A percentile compares a stretch with the other conserved stretches of the same genome.
Conservation (phyloP, 331 rosid genomes). For the Cydonia oblonga region DNA sequence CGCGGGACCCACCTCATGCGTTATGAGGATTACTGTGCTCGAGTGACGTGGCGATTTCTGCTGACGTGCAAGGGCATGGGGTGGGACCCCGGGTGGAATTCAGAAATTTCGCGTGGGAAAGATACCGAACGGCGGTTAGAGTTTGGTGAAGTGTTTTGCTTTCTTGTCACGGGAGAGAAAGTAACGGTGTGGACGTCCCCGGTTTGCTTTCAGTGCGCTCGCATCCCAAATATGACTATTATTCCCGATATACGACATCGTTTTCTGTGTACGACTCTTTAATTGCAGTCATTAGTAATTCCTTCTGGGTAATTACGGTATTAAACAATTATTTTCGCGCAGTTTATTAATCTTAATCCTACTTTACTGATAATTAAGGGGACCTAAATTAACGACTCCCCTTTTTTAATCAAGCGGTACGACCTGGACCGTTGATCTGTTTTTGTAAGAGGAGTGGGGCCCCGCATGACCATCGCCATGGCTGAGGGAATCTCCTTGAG, state of each 20-base stretch:
- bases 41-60: background rate
- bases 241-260: background rate
- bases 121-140: constrained; percentile 34
- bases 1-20: constrained; percentile 23
- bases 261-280: background rate
- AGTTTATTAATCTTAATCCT: background rate
- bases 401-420: no score
- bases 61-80: constrained; percentile 11
- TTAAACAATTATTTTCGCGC: background rate
- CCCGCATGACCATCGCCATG: background rate
- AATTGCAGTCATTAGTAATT: background rate
- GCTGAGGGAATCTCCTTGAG: background rate
- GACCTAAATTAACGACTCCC: no score
- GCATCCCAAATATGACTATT: background rate
- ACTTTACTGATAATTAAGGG: background rate
- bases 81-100: constrained; percentile 6
- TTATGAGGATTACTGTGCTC: no score
- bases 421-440: background rate
- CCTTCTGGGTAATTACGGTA: background rate
- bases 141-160: background rate
- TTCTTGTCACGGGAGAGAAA: background rate
- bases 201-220: constrained; percentile 1
- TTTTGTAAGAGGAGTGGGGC: background rate
- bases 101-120: background rate
- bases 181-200: constrained; percentile 1